Base-by-base conservation (phyloP, 2,329 filamentous ascomycete species). In the Clarireedia paspali region DNA sequence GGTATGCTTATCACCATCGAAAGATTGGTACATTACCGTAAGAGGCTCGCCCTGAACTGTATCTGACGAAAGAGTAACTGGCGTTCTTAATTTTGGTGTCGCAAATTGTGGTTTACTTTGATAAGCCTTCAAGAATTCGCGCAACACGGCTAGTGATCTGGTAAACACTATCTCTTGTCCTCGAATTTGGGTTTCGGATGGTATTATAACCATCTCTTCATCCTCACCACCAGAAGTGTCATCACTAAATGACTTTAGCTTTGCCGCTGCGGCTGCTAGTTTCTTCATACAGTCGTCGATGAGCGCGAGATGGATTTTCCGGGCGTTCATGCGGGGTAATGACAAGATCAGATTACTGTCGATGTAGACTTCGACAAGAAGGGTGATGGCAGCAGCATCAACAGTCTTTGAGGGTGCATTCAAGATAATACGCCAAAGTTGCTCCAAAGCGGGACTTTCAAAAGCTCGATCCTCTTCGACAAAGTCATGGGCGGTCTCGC, bases 381-480 rank as follows among this genome's bases (percentile, higher is more conserved):
- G 83, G 50, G 76, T 77, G 30, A 87, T 90, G 1, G 89, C 87
- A 52, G 77, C 73, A 20, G 79, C 77, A 62, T 89, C 88, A 48
- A 95, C 83, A 0, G 77, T 80, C 39, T 79, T 74, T 39, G 80
- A 75, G 5, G 83, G 82, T 1, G 88, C 83, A 15, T 81, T 84
- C 53, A 95, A 73, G 36, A 92, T 83, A 63, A 96, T 82, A 24
- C 83, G 82, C 91, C 91, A 96, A n/a, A 96, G 74, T 56, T 91
- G 80, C 63, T 94, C 87, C 45, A 80, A 75, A 26, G 73, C 81
- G 61, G 70, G 79, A 59, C 75, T 78, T 61, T 78, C 73, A 27
- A 81, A 67, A 10, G 75, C 71, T n/a, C 75, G 72, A 6, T 77
- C 73, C 47, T 81, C 77, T 55, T 81, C 77, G 23, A 83, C 70